Evolutionary conservation across 2,329 filamentous ascomycete species (phyloP).

Genomic region (Sporothrix globosa): DNA sequence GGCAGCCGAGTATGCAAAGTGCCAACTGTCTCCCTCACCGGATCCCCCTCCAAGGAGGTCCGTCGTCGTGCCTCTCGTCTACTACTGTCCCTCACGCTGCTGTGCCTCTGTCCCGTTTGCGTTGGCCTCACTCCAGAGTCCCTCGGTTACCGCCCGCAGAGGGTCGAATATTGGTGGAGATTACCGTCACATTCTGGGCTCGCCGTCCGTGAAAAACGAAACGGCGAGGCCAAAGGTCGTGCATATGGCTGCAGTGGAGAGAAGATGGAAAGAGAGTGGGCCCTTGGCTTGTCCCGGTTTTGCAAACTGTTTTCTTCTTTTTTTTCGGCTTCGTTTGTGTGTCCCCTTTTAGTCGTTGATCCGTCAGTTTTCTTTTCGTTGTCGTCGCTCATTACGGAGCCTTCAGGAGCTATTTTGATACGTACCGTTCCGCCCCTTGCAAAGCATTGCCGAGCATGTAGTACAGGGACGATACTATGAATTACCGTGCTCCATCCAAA

Average conservation of each 20-base stretch:
- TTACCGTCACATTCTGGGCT: slow-evolving; percentile 6
- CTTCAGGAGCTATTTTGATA: neutral
- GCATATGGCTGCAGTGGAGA: neutral
- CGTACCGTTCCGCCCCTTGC: neutral
- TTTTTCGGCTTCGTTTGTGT: neutral
- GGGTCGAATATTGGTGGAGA: slow-evolving; percentile 17
- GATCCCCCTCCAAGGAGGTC: slow-evolving; percentile 15
- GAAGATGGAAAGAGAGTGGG: neutral
- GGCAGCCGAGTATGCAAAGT: too few relatives aligned
- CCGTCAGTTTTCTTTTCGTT: too few relatives aligned
- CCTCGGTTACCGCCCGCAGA: neutral
- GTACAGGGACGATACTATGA: too few relatives aligned
- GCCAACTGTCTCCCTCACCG: neutral
- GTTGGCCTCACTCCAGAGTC: neutral
- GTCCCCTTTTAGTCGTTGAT: too few relatives aligned
- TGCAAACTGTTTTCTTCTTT: neutral
- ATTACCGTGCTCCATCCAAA: too few relatives aligned
- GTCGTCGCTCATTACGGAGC: neutral
- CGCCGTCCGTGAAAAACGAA: neutral
- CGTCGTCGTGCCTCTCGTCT: slow-evolving; percentile 1
- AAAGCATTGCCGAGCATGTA: neutral
- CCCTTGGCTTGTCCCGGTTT: neutral
- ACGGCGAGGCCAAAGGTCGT: neutral
- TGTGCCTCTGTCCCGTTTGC: neutral
- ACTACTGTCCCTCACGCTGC: neutral